These are phyloP conservation scores for Corylus americana DNA, from an alignment of 306 rosid species.

Conservation along the genomic window DNA sequence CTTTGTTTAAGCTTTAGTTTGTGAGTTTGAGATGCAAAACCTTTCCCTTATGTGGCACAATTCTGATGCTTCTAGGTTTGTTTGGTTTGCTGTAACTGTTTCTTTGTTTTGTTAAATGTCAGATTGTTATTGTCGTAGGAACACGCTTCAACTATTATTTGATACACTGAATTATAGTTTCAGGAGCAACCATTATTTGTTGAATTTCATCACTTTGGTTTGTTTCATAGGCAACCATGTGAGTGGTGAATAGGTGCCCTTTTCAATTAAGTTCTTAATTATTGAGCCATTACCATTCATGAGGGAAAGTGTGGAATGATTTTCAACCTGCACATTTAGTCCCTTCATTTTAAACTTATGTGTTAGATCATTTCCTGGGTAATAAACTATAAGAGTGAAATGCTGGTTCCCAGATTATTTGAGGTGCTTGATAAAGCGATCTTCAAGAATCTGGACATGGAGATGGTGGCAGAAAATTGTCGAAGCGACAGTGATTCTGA, in stretches of 20 bases:
- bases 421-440: background rate
- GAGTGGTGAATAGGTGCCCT: background rate
- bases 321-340: background rate
- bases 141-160: background rate
- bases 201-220: background rate
- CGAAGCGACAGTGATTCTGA: no score
- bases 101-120: background rate
- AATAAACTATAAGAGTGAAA: background rate
- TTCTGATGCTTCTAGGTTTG: background rate
- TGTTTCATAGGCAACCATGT: background rate
- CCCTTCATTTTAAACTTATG: background rate
- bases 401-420: background rate
- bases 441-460: background rate
- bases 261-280: no score
- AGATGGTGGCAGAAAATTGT: no score
- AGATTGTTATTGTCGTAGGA: background rate
- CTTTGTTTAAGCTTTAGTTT: background rate
- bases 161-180: background rate
- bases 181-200: background rate
- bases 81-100: background rate
- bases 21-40: background rate
- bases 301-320: background rate
- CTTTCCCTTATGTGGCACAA: background rate
- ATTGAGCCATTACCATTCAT: background rate
- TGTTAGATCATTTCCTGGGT: background rate